Conservation (phyloP, 352 stramenopile genomes). For the Pythium grandisporangium region DNA sequence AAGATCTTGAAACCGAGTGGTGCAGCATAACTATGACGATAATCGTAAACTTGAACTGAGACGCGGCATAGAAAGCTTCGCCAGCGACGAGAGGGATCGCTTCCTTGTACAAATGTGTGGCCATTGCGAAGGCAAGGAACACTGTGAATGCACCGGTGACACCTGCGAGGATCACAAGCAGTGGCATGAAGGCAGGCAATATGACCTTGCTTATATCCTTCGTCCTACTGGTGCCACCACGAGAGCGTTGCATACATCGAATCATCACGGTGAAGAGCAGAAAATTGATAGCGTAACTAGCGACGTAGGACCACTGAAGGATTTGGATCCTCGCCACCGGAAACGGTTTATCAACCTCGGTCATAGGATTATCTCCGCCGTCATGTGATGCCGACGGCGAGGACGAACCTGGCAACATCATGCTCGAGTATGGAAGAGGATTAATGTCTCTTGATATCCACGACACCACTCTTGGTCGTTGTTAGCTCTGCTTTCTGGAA, state of each 20-base stretch:
- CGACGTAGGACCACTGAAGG: no score
- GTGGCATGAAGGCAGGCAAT: conserved; percentile 58
- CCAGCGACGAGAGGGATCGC: conserved; percentile 9
- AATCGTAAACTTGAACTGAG: conserved; percentile 51
- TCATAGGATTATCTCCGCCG: no score
- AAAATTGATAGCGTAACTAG: no score
- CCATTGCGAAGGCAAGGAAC: conserved; percentile 17
- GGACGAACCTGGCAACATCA: no score
- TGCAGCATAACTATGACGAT: conserved; percentile 58
- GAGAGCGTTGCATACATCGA: conserved; percentile 44
- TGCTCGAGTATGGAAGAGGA: no score
- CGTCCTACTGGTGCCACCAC: conserved; percentile 30
- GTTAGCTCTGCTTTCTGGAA: no score
- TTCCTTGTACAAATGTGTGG: conserved; percentile 16
- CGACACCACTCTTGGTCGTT: no score
- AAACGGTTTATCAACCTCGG: no score
- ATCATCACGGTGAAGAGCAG: conserved; percentile 18
- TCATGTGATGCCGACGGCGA: no score
- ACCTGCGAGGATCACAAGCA: conserved; percentile 37
- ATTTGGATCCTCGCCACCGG: no score
- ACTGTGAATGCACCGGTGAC: conserved; percentile 14
- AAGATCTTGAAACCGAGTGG: conserved; percentile 35
- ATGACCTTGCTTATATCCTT: conserved; percentile 49
- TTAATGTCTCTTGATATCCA: no score
- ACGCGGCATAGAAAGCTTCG: conserved; percentile 41